Conservation (phyloP, 768 basidiomycete species). For the Trametes elegans region DNA sequence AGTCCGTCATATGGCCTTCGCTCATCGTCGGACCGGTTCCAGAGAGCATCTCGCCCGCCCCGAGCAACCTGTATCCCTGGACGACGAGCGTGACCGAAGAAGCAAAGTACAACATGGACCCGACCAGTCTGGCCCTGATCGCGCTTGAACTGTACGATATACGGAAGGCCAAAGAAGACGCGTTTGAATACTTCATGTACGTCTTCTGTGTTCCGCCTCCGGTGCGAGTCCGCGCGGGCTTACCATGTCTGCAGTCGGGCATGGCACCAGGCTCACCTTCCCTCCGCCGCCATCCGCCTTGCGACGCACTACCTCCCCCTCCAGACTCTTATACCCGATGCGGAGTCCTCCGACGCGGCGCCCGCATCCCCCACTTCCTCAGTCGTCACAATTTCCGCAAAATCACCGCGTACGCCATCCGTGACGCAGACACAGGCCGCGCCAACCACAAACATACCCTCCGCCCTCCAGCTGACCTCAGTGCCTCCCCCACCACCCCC, state of each 20-base stretch:
- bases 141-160: slow-evolving; percentile 75
- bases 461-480: slow-evolving; percentile 25
- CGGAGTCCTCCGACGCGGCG: slow-evolving; percentile 3
- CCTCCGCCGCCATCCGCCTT: slow-evolving; percentile 75
- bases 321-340: slow-evolving; percentile 34
- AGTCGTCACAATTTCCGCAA: slow-evolving; percentile 4
- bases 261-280: slow-evolving; percentile 75
- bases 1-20: slow-evolving; percentile 81
- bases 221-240: not conserved
- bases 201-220: slow-evolving; percentile 31
- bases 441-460: not conserved
- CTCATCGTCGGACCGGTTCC: slow-evolving; percentile 76
- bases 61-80: slow-evolving; percentile 50
- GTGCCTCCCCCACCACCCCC: slow-evolving; percentile 30
- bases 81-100: slow-evolving; percentile 43
- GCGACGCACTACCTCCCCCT: slow-evolving; percentile 71
- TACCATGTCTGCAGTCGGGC: slow-evolving; percentile 53
- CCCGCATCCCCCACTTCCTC: slow-evolving; percentile 9
- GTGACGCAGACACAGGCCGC: slow-evolving; percentile 10
- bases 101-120: slow-evolving; percentile 80
- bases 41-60: slow-evolving; percentile 48
- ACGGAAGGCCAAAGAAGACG: slow-evolving; percentile 69
- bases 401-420: not conserved
- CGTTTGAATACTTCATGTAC: slow-evolving; percentile 80
- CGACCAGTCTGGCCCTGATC: slow-evolving; percentile 72